Evolutionary conservation across 192 early-diverging fungal species (phyloP).

Genomic region (Spinellus fusiger): DNA sequence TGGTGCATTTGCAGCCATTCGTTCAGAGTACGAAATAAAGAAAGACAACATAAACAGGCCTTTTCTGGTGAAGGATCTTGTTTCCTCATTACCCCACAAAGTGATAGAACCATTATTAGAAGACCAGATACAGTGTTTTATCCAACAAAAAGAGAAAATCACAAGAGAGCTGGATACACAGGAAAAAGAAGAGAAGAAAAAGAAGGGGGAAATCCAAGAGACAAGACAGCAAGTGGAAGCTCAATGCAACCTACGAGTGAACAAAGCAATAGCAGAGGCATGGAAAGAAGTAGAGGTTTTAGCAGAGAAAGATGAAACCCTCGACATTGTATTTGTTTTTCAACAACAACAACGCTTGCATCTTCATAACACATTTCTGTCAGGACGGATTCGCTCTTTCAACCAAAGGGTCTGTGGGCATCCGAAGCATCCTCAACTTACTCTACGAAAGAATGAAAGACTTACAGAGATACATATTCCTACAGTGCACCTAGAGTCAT

Average conservation of each 20-base stretch:
- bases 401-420: not conserved
- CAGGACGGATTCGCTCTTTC: conserved; percentile 31
- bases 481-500: conserved; percentile 24
- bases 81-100: not conserved
- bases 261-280: not conserved
- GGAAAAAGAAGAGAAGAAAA: conserved; percentile 23
- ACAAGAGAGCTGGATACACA: not conserved
- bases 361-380: conserved; percentile 26
- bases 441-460: not conserved
- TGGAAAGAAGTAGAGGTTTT: conserved; percentile 5
- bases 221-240: not conserved
- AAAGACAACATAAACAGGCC: not conserved
- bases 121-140: conserved; percentile 10
- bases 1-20: conserved; percentile 60
- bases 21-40: conserved; percentile 36
- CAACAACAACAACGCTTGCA: too few species aligned
- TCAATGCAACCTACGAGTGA: not conserved
- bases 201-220: not conserved
- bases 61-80: not conserved
- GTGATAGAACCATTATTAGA: not conserved
- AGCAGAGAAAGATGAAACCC: conserved; percentile 14
- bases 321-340: conserved; percentile 42
- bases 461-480: conserved; percentile 7
- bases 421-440: not conserved
- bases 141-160: not conserved